Evolutionary conservation across 1,139 yeast species (phyloP).

Genomic region (Lodderomyces oxycetoniae): DNA sequence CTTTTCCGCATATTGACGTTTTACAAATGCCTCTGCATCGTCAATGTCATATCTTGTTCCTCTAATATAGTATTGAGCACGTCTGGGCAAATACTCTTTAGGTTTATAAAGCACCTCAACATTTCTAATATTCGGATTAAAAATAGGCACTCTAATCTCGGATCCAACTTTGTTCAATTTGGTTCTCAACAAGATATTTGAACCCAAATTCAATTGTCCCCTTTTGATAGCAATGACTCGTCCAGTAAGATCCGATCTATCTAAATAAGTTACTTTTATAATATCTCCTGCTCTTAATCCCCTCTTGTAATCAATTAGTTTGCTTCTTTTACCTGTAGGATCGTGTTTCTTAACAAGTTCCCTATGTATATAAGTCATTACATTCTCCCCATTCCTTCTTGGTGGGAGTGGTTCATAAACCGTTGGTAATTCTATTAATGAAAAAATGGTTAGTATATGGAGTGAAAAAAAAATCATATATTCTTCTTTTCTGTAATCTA

Average conservation of each 20-base stretch:
- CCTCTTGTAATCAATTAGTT: constrained; percentile 47
- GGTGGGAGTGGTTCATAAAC: constrained; percentile 53
- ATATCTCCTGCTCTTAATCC: constrained; percentile 80
- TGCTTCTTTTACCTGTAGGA: constrained; percentile 67
- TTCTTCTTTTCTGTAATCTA: constrained; percentile 4
- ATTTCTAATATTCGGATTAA: constrained; percentile 69
- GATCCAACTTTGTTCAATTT: constrained; percentile 75
- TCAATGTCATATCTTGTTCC: constrained; percentile 72
- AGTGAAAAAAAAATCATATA: not conserved
- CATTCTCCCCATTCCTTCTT: constrained; percentile 47
- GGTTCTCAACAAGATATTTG: constrained; percentile 73
- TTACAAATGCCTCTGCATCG: constrained; percentile 53
- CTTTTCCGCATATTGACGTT: constrained; percentile 15
- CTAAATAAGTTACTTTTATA: constrained; percentile 68
- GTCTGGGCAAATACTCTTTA: constrained; percentile 61
- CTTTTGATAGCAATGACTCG: constrained; percentile 73
- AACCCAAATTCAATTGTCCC: constrained; percentile 53
- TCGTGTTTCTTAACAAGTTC: constrained; percentile 58
- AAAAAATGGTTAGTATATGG: constrained; percentile 16
- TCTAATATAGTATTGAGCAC: constrained; percentile 85
- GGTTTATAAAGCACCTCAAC: constrained; percentile 75
- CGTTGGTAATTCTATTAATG: constrained; percentile 20
- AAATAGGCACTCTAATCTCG: constrained; percentile 73
- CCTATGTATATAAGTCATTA: constrained; percentile 45
- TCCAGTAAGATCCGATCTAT: constrained; percentile 69